Percentiles rank a stretch among this genome's conserved stretches.
These are phyloP conservation scores for Bauhinia variegata DNA, from an alignment of 306 rosid species.

Conservation along the genomic window DNA sequence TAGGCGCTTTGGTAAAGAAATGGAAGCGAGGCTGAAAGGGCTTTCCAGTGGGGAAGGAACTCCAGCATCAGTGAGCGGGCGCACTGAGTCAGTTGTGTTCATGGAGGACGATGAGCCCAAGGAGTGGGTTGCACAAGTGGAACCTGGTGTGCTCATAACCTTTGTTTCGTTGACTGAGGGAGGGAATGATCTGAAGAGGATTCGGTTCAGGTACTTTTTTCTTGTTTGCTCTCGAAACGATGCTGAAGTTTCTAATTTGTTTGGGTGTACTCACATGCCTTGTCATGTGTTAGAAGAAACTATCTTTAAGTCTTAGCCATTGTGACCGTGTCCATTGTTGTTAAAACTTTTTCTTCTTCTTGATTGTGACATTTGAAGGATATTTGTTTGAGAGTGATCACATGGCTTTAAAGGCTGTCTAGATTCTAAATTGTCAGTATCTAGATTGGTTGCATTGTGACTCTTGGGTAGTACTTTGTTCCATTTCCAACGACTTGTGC, in stretches of 20 bases:
- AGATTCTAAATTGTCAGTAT: conserved; percentile 48
- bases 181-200: conserved; percentile 93
- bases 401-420: conserved; percentile 47
- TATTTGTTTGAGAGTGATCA: conserved; percentile 45
- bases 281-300: conserved; percentile 44
- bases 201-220: conserved; percentile 84
- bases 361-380: conserved; percentile 40
- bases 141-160: conserved; percentile 97
- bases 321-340: conserved; percentile 50
- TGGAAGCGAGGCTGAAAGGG: conserved; percentile 78
- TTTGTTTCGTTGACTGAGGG: conserved; percentile 91
- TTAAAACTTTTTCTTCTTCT: conserved; percentile 45
- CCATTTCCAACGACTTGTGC: conserved; percentile 42
- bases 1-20: conserved; percentile 82
- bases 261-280: conserved; percentile 48
- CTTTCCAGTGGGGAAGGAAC: conserved; percentile 93
- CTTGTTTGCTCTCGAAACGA: conserved; percentile 37
- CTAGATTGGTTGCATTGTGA: conserved; percentile 44
- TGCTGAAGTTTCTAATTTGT: conserved; percentile 40
- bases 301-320: conserved; percentile 29
- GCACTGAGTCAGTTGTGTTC: conserved; percentile 76
- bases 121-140: conserved; percentile 98
- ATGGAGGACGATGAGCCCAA: conserved; percentile 95
- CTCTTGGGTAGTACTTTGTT: conserved; percentile 43
- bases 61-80: conserved; percentile 85